Percentiles rank a stretch among this genome's conserved stretches.
These are phyloP conservation scores for Macadamia integrifolia DNA, from an alignment of 164 flowering plant species.

Conservation along the genomic window DNA sequence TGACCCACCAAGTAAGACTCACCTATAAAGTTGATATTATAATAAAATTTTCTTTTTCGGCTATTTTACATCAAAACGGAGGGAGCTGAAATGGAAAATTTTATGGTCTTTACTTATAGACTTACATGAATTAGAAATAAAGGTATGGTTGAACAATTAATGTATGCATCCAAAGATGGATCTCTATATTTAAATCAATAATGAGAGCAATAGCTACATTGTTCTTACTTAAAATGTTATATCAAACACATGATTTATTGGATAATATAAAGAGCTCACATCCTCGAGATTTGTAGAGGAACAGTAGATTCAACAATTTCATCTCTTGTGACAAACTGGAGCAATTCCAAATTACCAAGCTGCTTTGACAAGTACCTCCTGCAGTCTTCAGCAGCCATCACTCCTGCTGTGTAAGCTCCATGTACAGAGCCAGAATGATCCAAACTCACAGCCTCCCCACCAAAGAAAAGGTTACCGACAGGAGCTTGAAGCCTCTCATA, in stretches of 20 bases:
- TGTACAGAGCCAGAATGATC: constrained; percentile 89
- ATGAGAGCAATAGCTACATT: too few relatives aligned
- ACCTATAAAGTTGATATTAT: too few relatives aligned
- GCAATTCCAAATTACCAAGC: constrained; percentile 38
- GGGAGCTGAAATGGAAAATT: too few relatives aligned
- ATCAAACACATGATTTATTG: neutral
- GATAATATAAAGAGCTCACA: constrained; percentile 26
- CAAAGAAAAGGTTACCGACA: constrained; percentile 71
- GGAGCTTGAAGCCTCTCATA: constrained; percentile 74
- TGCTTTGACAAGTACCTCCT: constrained; percentile 32
- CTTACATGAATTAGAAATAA: too few relatives aligned
- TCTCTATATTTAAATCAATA: neutral
- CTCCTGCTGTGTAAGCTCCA: constrained; percentile 76
- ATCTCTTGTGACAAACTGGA: constrained; percentile 28
- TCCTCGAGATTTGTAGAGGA: constrained; percentile 82
- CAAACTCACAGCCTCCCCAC: constrained; percentile 84
- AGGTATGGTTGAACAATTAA: too few relatives aligned
- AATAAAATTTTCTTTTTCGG: too few relatives aligned
- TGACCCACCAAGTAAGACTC: too few relatives aligned
- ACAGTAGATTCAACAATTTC: constrained; percentile 33
- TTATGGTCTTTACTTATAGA: too few relatives aligned
- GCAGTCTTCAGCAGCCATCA: constrained; percentile 68
- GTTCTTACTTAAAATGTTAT: neutral
- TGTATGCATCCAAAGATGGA: too few relatives aligned
- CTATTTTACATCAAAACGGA: too few relatives aligned